A percentile compares a stretch with the other conserved stretches of the same genome.
These are phyloP conservation scores for Pichia cactophila DNA, from an alignment of 1,139 yeast species.

Conservation along the genomic window DNA sequence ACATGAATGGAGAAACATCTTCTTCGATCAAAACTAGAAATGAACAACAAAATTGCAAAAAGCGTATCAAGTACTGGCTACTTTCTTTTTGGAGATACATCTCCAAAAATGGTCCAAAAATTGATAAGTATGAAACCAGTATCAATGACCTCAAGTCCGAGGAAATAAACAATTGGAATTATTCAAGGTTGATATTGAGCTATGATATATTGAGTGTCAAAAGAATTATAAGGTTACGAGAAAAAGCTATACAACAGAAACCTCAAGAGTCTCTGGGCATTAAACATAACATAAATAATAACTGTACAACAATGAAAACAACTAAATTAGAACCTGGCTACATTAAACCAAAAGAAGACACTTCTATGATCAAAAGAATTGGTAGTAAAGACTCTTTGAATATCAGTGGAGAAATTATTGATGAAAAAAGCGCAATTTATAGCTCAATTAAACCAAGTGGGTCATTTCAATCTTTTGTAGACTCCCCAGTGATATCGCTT, in stretches of 20 bases:
- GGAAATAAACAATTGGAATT: neutral
- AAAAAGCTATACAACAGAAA: neutral
- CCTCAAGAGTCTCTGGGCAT: neutral
- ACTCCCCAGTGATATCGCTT: neutral
- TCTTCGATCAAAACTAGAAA: too few relatives aligned
- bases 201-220: neutral
- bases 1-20: neutral
- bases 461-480: too few relatives aligned
- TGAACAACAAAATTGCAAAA: neutral
- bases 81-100: neutral
- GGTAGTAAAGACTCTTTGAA: too few relatives aligned
- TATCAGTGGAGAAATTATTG: too few relatives aligned
- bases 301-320: too few relatives aligned
- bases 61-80: neutral
- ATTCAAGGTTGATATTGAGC: neutral
- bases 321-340: too few relatives aligned
- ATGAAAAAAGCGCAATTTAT: too few relatives aligned
- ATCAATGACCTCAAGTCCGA: neutral
- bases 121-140: neutral
- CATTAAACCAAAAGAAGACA: too few relatives aligned
- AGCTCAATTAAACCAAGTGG: too few relatives aligned
- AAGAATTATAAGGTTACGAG: neutral
- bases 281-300: too few relatives aligned
- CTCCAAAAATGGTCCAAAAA: neutral
- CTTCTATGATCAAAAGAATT: too few relatives aligned